phyloP scores from a whole-genome alignment of 495 filamentous ascomycete species.

The Staphylotrichum longicolle region DNA sequence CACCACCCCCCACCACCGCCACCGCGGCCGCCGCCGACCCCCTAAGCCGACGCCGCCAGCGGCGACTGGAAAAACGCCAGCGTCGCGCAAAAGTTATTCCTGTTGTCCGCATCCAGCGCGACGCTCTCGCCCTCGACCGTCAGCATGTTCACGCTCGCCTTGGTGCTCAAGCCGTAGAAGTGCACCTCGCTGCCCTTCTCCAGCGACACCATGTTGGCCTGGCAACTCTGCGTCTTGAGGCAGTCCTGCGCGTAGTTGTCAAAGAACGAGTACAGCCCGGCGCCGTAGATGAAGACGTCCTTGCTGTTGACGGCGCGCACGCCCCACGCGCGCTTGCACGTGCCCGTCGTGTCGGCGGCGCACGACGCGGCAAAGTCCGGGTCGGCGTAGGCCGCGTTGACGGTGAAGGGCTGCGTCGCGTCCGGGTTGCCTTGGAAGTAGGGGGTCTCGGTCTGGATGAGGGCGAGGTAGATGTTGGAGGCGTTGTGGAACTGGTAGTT shows the following conservation, averaged over 20 bases:
- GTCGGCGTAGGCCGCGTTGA: slow-evolving; percentile 64
- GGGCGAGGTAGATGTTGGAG: slow-evolving; percentile 75
- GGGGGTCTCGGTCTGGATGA: slow-evolving; percentile 90
- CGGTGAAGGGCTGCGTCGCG: slow-evolving; percentile 63
- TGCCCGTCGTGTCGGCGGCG: slow-evolving; percentile 48
- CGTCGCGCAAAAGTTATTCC: slow-evolving; percentile 72
- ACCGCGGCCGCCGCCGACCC: neutral
- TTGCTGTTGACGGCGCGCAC: slow-evolving; percentile 70
- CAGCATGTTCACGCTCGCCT: slow-evolving; percentile 85
- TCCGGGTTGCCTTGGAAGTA: slow-evolving; percentile 89
- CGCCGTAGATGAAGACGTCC: slow-evolving; percentile 71
- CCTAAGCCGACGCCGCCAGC: slow-evolving; percentile 1
- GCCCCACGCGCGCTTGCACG: slow-evolving; percentile 82
- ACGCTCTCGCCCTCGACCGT: slow-evolving; percentile 54
- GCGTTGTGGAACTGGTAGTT: slow-evolving; percentile 80
- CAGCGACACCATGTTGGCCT: slow-evolving; percentile 82
- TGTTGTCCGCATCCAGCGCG: slow-evolving; percentile 63
- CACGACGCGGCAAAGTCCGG: slow-evolving; percentile 69
- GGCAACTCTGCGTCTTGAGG: slow-evolving; percentile 71
- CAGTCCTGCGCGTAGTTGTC: slow-evolving; percentile 81
- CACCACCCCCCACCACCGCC: neutral
- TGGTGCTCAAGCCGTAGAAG: slow-evolving; percentile 80
- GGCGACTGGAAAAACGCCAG: slow-evolving; percentile 56
- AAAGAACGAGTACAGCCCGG: slow-evolving; percentile 84
- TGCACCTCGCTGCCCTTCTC: slow-evolving; percentile 63